Conservation (phyloP, 495 filamentous ascomycete species). For the Aspergillus leporis region DNA sequence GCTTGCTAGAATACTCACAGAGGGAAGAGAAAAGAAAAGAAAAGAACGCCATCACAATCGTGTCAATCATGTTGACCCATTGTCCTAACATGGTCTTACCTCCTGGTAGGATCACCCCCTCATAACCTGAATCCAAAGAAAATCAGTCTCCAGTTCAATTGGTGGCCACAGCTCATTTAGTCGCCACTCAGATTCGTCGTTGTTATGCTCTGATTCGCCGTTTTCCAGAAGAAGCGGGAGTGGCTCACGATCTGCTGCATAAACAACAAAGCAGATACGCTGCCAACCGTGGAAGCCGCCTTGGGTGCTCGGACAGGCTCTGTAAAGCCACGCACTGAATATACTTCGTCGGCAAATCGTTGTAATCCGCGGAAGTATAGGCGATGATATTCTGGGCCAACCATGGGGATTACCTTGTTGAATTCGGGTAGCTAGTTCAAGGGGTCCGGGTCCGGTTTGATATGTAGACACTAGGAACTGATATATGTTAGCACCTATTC, state of each 20-base stretch:
- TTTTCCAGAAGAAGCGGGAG: not conserved
- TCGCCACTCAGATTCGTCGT: slow-evolving; percentile 12
- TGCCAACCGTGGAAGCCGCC: slow-evolving; percentile 39
- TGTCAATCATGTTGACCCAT: slow-evolving; percentile 39
- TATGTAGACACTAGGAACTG: slow-evolving; percentile 22
- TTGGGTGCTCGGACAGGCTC: slow-evolving; percentile 29
- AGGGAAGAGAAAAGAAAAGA: not conserved
- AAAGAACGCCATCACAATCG: slow-evolving; percentile 11
- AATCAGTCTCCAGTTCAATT: slow-evolving; percentile 11
- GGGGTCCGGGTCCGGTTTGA: slow-evolving; percentile 16
- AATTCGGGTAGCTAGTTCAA: slow-evolving; percentile 32
- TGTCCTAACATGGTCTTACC: slow-evolving; percentile 48
- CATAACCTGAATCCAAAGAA: slow-evolving; percentile 40
- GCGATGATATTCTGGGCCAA: slow-evolving; percentile 4
- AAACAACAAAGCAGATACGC: slow-evolving; percentile 45
- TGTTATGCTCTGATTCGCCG: slow-evolving; percentile 4
- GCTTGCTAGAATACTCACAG: not conserved
- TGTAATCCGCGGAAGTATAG: slow-evolving; percentile 30
- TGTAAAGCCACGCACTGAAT: slow-evolving; percentile 32
- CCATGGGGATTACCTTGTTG: slow-evolving; percentile 19
- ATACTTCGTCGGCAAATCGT: slow-evolving; percentile 5
- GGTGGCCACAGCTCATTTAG: slow-evolving; percentile 22
- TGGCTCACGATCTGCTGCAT: slow-evolving; percentile 12
- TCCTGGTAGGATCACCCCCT: slow-evolving; percentile 53
- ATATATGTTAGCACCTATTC: not conserved